Base-by-base conservation (phyloP, 257 asterid species). In the Solanum sparsipilum region DNA sequence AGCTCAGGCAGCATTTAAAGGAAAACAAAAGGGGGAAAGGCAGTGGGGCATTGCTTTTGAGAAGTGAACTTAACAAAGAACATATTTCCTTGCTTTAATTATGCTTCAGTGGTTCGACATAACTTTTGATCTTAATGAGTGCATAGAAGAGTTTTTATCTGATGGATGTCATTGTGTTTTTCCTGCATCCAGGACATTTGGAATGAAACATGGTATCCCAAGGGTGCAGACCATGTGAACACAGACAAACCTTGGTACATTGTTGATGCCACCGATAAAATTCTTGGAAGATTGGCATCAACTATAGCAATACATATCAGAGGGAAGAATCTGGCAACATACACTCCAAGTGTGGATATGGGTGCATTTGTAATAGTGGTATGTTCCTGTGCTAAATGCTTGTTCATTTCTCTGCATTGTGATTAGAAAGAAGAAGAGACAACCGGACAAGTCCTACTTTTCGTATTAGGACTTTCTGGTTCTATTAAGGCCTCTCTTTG, bases 341-440 rank as follows among this genome's bases (percentile, higher is more conserved):
- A 90, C 89, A 96, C 99, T 60, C 99, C 99, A 12, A 95, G 98
- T 88, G 98, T 96, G 89, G 99, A 96, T 91, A 96, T 97, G 98
- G 99, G 99, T 86, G 99, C 99, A 65, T 96, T 94, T 67, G 95
- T 97, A 48, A 93, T 97, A 18, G 98, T 95, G 96, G 98, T 96
- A 93, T 15, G 90, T 58, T 48, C 87, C 29, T 71, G 21, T 85
- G 86, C 38, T 23, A 44, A 31, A 52, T 39, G 31, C 34, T 16
- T 41, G 60, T 31, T 63, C 58, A 88, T 70, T 87, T 41, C 90
- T 88, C 71, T 85, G 36, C 87, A 38, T 84, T 84, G 41, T 60
- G 16, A 71, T 85, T 9, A 67, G 15, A 38, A 60, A 36, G 56
- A 60, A 36, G 32, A 75, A 36, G 1, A 9, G 83, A 70, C 32